Evolutionary conservation across 2,329 filamentous ascomycete genomes (phyloP).

Genomic region (Verticillium isaacii): DNA sequence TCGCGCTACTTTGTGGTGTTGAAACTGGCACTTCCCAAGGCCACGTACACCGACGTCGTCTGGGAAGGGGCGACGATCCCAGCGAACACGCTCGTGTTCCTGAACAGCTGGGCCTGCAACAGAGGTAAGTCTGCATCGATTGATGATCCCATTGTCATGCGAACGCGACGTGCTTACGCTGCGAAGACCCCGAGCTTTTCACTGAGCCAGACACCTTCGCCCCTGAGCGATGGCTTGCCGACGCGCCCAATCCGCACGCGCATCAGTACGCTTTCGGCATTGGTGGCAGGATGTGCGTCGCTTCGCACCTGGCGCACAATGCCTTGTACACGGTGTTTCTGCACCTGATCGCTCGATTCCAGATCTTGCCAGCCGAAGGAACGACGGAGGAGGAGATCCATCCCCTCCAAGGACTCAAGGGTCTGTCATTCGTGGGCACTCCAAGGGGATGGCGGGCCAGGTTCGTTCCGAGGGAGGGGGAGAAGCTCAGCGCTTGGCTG

Average conservation of each 20-base stretch:
- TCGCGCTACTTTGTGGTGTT: slow-evolving; percentile 62
- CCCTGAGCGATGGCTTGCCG: slow-evolving; percentile 34
- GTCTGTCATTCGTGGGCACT: slow-evolving; percentile 7
- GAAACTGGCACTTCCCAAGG: slow-evolving; percentile 58
- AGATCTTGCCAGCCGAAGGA: slow-evolving; percentile 28
- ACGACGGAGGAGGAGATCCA: background rate
- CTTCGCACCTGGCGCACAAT: slow-evolving; percentile 47
- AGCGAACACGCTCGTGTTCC: slow-evolving; percentile 43
- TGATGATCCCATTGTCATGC: background rate
- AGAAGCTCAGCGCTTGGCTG: slow-evolving; percentile 1
- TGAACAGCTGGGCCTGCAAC: slow-evolving; percentile 22
- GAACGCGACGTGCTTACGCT: background rate
- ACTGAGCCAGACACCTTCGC: slow-evolving; percentile 60
- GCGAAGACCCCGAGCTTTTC: slow-evolving; percentile 52
- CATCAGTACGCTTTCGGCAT: slow-evolving; percentile 51
- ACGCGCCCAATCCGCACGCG: slow-evolving; percentile 24
- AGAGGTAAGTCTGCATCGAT: slow-evolving; percentile 13
- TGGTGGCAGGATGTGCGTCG: slow-evolving; percentile 50
- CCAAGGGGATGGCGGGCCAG: slow-evolving; percentile 9
- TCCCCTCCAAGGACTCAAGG: slow-evolving; percentile 25
- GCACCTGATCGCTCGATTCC: slow-evolving; percentile 44
- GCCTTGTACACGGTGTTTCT: slow-evolving; percentile 49
- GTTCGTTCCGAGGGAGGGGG: slow-evolving; percentile 11
- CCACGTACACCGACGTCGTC: slow-evolving; percentile 22
- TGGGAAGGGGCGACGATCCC: slow-evolving; percentile 32